Percentiles rank a stretch among this genome's conserved stretches.
Evolutionary conservation across 2,329 filamentous ascomycete genomes (phyloP).

Genomic region (Fusarium devonianum): DNA sequence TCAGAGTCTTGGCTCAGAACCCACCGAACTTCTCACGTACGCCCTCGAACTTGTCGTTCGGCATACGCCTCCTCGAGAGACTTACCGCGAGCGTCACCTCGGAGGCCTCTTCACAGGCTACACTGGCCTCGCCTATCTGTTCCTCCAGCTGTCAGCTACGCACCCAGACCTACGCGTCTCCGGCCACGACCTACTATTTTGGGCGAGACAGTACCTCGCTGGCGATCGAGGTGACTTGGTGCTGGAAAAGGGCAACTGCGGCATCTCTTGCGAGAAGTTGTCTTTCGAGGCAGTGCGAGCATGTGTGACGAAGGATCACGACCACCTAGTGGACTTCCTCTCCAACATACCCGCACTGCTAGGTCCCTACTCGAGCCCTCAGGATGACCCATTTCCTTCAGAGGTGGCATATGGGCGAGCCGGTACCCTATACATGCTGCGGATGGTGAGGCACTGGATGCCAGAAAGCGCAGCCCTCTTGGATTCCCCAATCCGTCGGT

Average conservation of each 20-base stretch:
- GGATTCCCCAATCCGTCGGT: constrained; percentile 61
- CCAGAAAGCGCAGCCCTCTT: constrained; percentile 56
- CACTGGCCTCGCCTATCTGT: constrained; percentile 63
- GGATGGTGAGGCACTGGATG: constrained; percentile 67
- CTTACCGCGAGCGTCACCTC: constrained; percentile 46
- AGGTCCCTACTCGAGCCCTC: constrained; percentile 31
- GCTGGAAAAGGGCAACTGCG: constrained; percentile 55
- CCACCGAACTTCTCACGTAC: constrained; percentile 42
- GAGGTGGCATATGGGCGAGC: constrained; percentile 73
- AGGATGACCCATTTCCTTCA: constrained; percentile 56
- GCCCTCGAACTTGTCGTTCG: constrained; percentile 49
- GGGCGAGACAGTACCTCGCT: constrained; percentile 57
- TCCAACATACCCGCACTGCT: constrained; percentile 48
- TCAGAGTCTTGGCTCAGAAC: constrained; percentile 41
- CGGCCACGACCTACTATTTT: constrained; percentile 52
- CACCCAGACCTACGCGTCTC: constrained; percentile 54
- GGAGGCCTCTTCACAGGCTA: constrained; percentile 62
- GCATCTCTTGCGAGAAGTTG: constrained; percentile 58
- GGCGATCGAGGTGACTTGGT: constrained; percentile 45
- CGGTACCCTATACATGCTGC: constrained; percentile 72
- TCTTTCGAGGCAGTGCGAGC: constrained; percentile 55
- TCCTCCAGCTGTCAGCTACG: constrained; percentile 55
- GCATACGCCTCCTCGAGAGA: constrained; percentile 46
- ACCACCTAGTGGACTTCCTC: constrained; percentile 51
- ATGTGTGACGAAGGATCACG: constrained; percentile 50